phyloP scores from a whole-genome alignment of 441 rosid species.

The Metrosideros polymorpha region DNA sequence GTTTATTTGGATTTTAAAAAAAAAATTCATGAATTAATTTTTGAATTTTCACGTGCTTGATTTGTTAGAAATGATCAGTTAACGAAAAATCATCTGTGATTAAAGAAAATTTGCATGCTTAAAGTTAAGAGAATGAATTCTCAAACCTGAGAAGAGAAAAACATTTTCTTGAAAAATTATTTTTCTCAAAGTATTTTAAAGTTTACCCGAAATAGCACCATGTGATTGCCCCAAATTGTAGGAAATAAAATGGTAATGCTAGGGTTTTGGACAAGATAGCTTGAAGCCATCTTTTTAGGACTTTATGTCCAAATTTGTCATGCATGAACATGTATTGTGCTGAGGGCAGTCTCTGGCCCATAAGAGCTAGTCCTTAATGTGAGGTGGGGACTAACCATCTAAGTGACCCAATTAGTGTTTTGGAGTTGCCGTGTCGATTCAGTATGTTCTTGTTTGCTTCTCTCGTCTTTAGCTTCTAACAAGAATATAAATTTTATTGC shows the following conservation, averaged over 20 bases:
- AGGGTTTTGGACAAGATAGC: neutral
- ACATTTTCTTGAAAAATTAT: too few species aligned
- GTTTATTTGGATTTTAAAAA: too few species aligned
- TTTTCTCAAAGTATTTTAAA: too few species aligned
- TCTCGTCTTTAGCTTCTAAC: neutral
- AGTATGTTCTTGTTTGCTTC: neutral
- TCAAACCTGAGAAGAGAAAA: too few species aligned
- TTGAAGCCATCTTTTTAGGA: neutral
- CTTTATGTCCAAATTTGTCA: neutral
- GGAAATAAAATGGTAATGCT: neutral
- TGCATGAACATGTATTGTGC: neutral
- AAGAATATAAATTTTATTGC: neutral
- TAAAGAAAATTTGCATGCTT: too few species aligned
- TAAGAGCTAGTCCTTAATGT: neutral
- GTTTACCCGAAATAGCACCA: neutral
- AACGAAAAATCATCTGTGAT: too few species aligned
- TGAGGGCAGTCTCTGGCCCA: neutral
- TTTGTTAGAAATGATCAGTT: too few species aligned
- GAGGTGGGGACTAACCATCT: neutral
- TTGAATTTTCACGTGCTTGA: too few species aligned
- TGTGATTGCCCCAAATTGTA: neutral
- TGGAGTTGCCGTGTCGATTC: neutral
- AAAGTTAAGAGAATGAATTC: too few species aligned
- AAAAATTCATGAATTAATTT: too few species aligned
- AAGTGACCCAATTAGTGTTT: neutral